A percentile compares a stretch with the other conserved stretches of the same genome.
Conservation (phyloP, 805 yeast species). For the Myxozyma nipponensis region DNA sequence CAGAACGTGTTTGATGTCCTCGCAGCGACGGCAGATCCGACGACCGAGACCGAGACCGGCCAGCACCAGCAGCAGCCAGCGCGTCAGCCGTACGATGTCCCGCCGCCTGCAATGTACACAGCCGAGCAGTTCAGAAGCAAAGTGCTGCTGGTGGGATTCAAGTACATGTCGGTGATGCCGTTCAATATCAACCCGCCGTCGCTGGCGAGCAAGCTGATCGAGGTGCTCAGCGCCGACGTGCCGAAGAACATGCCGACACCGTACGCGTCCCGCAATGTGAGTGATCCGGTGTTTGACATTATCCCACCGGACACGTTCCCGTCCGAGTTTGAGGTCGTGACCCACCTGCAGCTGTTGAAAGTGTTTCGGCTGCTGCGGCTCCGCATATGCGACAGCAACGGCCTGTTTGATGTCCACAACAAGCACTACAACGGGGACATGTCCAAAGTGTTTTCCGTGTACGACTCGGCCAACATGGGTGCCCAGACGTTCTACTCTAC, state of each 20-base stretch:
- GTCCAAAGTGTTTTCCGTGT: constrained; percentile 3
- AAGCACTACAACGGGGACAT: neutral
- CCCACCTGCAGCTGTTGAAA: constrained; percentile 7
- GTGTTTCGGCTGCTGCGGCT: constrained; percentile 1
- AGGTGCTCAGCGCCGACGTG: neutral
- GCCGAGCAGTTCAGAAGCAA: too few species aligned
- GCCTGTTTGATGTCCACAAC: neutral
- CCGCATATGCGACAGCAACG: constrained; percentile 1
- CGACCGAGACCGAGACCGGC: too few species aligned
- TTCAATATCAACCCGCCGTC: neutral
- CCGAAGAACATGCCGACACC: constrained; percentile 3
- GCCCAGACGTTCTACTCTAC: neutral
- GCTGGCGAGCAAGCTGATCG: neutral
- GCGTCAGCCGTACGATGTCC: too few species aligned
- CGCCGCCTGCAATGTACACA: too few species aligned
- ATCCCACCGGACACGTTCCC: constrained; percentile 11
- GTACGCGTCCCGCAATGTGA: constrained; percentile 7
- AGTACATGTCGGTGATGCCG: neutral
- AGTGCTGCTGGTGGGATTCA: neutral
- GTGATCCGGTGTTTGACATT: constrained; percentile 2
- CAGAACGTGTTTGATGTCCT: too few species aligned
- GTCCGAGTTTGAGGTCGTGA: constrained; percentile 5
- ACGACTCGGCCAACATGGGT: neutral
- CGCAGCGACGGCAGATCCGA: too few species aligned
- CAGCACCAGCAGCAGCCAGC: too few species aligned